A percentile compares a stretch with the other conserved stretches of the same genome.
Evolutionary conservation across 1,284 basidiomycete genomes (phyloP).

Genomic region (Sphaerobolus stellatus): DNA sequence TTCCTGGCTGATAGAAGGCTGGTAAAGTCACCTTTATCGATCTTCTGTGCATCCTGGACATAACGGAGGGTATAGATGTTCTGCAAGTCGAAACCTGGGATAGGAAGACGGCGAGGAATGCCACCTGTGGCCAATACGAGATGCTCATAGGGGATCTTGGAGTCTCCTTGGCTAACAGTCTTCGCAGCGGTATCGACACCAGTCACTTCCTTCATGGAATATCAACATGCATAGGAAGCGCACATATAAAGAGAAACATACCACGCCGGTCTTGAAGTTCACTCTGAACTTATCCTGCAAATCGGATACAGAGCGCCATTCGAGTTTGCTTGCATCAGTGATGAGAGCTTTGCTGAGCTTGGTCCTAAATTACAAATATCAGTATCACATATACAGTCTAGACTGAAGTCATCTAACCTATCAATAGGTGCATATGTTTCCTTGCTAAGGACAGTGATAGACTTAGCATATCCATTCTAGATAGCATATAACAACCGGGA

Average conservation of each 20-base stretch:
- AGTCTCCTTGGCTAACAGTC: conserved; percentile 57
- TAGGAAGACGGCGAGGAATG: conserved; percentile 68
- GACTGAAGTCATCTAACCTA: conserved; percentile 44
- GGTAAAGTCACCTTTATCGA: conserved; percentile 60
- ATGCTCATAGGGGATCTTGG: conserved; percentile 65
- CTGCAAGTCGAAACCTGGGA: conserved; percentile 74
- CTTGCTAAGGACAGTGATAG: conserved; percentile 78
- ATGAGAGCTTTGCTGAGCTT: conserved; percentile 89
- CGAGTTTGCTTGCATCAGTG: conserved; percentile 74
- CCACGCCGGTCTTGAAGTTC: conserved; percentile 66
- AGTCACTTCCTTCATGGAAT: conserved; percentile 49
- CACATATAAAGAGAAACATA: conserved; percentile 37
- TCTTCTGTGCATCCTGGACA: conserved; percentile 71
- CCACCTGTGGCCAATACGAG: conserved; percentile 75
- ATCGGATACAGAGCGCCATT: conserved; percentile 71
- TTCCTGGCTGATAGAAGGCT: background rate
- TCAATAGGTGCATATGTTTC: conserved; percentile 87
- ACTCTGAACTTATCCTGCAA: conserved; percentile 82
- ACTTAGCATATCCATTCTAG: conserved; percentile 74
- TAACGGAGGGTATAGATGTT: conserved; percentile 80
- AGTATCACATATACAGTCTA: conserved; percentile 6
- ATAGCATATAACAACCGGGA: conserved; percentile 11
- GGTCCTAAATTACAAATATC: conserved; percentile 49
- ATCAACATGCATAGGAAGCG: conserved; percentile 8
- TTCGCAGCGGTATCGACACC: conserved; percentile 63